These are phyloP conservation scores for Claviceps sp. DNA, from an alignment of 2,329 filamentous ascomycete species.

Conservation along the genomic window DNA sequence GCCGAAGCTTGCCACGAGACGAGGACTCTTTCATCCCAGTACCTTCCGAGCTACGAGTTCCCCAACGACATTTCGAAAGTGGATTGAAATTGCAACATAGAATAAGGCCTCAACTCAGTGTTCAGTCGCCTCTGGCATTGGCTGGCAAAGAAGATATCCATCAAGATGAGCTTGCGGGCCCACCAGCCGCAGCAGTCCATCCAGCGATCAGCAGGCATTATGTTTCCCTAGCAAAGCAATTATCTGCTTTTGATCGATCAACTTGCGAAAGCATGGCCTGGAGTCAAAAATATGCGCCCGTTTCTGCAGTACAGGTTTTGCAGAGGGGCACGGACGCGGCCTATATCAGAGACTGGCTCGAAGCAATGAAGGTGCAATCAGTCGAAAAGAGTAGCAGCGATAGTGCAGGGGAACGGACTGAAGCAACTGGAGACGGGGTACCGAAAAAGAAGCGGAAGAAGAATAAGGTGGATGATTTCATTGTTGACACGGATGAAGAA, in stretches of 20 bases:
- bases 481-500: constrained; percentile 70
- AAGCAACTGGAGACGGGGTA: constrained; percentile 14
- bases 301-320: constrained; percentile 54
- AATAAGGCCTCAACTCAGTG: constrained; percentile 32
- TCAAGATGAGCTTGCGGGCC: constrained; percentile 22
- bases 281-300: constrained; percentile 76
- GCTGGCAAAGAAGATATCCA: constrained; percentile 12
- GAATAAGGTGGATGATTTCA: constrained; percentile 66
- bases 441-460: constrained; percentile 53
- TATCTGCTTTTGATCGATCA: constrained; percentile 71
- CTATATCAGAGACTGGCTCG: constrained; percentile 70
- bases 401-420: constrained; percentile 14
- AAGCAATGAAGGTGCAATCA: constrained; percentile 59
- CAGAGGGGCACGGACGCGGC: constrained; percentile 58
- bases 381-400: constrained; percentile 49
- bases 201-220: constrained; percentile 48
- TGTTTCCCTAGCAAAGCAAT: constrained; percentile 39
- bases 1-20: constrained; percentile 15
- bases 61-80: constrained; percentile 43
- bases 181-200: constrained; percentile 26
- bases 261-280: constrained; percentile 62
- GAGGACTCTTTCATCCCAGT: constrained; percentile 29
- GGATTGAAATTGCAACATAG: constrained; percentile 38
- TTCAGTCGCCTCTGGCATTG: constrained; percentile 7
- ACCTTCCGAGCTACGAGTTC: constrained; percentile 38